Conservation (phyloP, 164 flowering plant species). For the Umbilicus rupestris region DNA sequence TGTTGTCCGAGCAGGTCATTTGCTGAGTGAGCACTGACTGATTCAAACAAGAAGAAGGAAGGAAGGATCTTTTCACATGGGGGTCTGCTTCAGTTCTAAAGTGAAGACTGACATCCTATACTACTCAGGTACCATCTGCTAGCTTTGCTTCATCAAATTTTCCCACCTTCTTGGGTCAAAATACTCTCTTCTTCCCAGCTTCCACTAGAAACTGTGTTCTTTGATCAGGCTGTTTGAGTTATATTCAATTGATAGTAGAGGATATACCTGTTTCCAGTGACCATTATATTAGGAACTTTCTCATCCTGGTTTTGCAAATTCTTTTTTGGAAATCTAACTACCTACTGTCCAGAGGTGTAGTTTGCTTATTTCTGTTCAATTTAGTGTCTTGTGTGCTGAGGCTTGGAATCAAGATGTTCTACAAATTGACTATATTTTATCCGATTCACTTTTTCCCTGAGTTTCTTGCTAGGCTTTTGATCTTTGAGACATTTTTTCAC, state of each 20-base stretch:
- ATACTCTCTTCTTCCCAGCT: no score
- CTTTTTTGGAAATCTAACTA: not conserved
- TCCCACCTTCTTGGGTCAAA: no score
- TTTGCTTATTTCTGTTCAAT: not conserved
- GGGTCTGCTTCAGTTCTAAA: slow-evolving; percentile 57
- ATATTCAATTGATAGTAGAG: no score
- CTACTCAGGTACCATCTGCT: slow-evolving; percentile 34
- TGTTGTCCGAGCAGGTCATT: no score
- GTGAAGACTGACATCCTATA: slow-evolving; percentile 63
- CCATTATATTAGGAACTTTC: no score
- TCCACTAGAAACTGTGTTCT: no score
- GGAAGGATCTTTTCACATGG: slow-evolving; percentile 28
- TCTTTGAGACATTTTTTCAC: no score
- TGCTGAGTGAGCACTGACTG: not conserved
- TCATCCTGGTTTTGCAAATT: not conserved
- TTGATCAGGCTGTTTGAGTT: no score
- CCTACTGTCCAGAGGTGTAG: not conserved
- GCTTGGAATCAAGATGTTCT: not conserved
- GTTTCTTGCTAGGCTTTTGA: not conserved
- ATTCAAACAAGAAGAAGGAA: not conserved
- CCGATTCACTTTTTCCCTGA: not conserved
- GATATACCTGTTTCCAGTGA: no score
- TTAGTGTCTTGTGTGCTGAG: not conserved
- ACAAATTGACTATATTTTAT: not conserved
- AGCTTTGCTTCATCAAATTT: not conserved